Base-by-base conservation (phyloP, 2,329 filamentous ascomycete species). In the Fusarium pseudonygamai region DNA sequence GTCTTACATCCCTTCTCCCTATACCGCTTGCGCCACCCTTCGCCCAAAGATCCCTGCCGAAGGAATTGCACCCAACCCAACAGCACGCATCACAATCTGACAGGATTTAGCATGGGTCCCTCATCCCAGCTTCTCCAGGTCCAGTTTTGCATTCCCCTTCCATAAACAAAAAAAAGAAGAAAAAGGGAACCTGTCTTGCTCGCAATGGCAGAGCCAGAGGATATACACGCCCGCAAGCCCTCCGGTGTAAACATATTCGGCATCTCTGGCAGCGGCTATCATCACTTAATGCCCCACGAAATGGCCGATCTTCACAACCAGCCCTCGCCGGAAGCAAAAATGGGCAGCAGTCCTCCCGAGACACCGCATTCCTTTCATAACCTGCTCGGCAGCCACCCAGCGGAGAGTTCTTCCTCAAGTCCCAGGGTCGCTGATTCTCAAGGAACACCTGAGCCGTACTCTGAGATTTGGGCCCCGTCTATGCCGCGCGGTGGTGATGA, bases 221-320 rank as follows among this genome's bases (percentile, higher is more conserved):
- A 60, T 11, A 34, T 66, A 28, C 59, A 61, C n/a, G 59, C 74
- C 8, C 42, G 59, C 49, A 53, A 64, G 61, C 46, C 65, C 56
- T 45, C 70, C 18, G 50, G 59, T 67, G 50, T 74, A 69, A 73
- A 62, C 52, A 43, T 75, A 28, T 77, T 77, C 50, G 73, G 72
- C 15, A 76, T 50, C 32, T 70, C 49, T 52, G 32, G 62, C 37
- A 62, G 75, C 46, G 75, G 73, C 20, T 78, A 78, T 45, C 67
- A 67, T 53, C 69, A 69, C 30, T 55, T 72, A 26, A 77, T 75
- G 75, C 64, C 71, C 28, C 76, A 78, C 60, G 76, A 78, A 37
- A 63, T 78, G 61, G 63, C 62, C 24, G 60, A 72, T 46, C 57
- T 77, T 18, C 62, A 70, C 52, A 50, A 57, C 37, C 28, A 57